Conservation (phyloP, 331 rosid genomes). For the Pyracantha coccinea region DNA sequence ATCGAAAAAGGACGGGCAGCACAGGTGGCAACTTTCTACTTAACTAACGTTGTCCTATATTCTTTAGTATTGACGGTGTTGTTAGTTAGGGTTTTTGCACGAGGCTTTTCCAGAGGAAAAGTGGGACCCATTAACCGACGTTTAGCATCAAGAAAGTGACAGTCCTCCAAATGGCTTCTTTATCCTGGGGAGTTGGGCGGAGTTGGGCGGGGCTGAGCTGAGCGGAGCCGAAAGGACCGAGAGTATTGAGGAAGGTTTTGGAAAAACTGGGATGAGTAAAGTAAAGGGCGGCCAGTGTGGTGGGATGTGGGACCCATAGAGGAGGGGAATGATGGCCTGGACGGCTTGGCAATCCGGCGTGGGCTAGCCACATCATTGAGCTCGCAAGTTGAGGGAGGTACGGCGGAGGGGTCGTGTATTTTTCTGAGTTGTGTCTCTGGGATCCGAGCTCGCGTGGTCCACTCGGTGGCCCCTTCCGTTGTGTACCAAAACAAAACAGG, state of each 20-base stretch:
- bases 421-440: constrained; percentile 9
- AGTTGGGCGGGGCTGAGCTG: neutral
- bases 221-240: neutral
- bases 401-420: neutral
- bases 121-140: constrained; percentile 1
- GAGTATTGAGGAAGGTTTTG: neutral
- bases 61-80: neutral
- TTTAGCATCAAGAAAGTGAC: neutral
- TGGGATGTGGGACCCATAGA: constrained; percentile 42
- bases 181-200: neutral
- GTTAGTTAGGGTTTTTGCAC: constrained; percentile 4
- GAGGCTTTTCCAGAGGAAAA: neutral
- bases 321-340: constrained; percentile 25
- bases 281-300: neutral
- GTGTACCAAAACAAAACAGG: neutral
- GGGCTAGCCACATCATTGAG: constrained; percentile 48
- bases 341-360: constrained; percentile 59
- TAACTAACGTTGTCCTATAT: neutral
- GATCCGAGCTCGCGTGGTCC: neutral
- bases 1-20: neutral
- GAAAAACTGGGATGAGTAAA: neutral
- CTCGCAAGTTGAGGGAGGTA: constrained; percentile 27
- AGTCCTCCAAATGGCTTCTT: constrained; percentile 18
- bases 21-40: neutral
- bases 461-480: too few species aligned